Evolutionary conservation across 2,329 filamentous ascomycete species (phyloP).

Genomic region (Alternaria dauci): DNA sequence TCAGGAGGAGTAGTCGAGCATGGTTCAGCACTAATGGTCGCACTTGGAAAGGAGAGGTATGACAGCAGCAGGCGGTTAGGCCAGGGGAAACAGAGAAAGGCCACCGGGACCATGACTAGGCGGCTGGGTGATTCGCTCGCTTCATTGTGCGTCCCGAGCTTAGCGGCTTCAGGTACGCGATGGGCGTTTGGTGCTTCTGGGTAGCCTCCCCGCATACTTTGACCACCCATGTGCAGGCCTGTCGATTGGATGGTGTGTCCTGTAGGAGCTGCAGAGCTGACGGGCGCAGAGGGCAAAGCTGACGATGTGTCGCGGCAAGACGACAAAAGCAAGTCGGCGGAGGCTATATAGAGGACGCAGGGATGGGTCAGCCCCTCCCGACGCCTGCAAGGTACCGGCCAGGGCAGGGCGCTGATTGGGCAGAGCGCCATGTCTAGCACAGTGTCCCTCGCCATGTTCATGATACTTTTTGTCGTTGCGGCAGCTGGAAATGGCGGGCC

Average conservation of each 20-base stretch:
- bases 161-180: constrained; percentile 33
- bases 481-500: constrained; percentile 19
- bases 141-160: constrained; percentile 21
- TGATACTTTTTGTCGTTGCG: constrained; percentile 23
- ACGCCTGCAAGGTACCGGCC: constrained; percentile 25
- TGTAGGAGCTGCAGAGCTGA: constrained; percentile 9
- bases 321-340: constrained; percentile 3
- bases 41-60: constrained; percentile 23
- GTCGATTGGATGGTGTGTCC: constrained; percentile 4
- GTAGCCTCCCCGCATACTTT: constrained; percentile 21
- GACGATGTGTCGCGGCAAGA: constrained; percentile 1
- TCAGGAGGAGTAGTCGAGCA: neutral
- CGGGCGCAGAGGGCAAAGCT: constrained; percentile 8
- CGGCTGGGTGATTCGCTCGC: constrained; percentile 30
- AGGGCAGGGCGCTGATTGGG: constrained; percentile 29
- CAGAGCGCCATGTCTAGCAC: constrained; percentile 5
- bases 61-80: constrained; percentile 31
- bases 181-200: constrained; percentile 24
- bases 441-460: constrained; percentile 17
- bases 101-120: constrained; percentile 21
- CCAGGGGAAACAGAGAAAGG: constrained; percentile 22
- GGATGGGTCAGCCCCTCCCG: constrained; percentile 21
- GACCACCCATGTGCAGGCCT: neutral
- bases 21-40: constrained; percentile 10
- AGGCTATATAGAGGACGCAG: constrained; percentile 8